Percentiles rank a stretch among this genome's conserved stretches.
These are phyloP conservation scores for Tuber indicum DNA, from an alignment of 495 filamentous ascomycete species.

Conservation along the genomic window DNA sequence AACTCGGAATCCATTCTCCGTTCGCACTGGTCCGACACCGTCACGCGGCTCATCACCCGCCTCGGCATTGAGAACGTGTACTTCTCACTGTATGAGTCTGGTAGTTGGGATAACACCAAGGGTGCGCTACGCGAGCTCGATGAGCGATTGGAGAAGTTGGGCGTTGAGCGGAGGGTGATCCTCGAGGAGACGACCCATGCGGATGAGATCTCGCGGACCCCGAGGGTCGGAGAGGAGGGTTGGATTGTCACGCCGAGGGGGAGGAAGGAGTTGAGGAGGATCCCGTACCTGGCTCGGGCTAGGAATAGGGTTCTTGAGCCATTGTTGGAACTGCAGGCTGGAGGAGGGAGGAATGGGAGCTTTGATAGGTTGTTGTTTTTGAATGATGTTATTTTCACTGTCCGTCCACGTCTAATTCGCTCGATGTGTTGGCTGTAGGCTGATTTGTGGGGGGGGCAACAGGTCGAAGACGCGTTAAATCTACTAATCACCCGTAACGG, in stretches of 20 bases:
- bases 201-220: constrained; percentile 48
- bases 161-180: constrained; percentile 52
- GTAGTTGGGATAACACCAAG: constrained; percentile 66
- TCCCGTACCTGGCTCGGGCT: constrained; percentile 60
- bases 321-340: constrained; percentile 48
- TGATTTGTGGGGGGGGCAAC: constrained; percentile 16
- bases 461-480: constrained; percentile 59
- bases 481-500: constrained; percentile 68
- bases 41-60: constrained; percentile 52
- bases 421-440: background rate
- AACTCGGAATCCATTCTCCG: constrained; percentile 61
- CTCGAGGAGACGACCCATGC: constrained; percentile 53
- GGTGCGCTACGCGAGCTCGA: constrained; percentile 58
- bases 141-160: constrained; percentile 48
- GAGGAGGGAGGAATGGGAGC: constrained; percentile 22
- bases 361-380: constrained; percentile 69
- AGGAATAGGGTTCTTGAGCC: constrained; percentile 55
- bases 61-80: constrained; percentile 63
- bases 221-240: constrained; percentile 44
- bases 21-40: constrained; percentile 55
- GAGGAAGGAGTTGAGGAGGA: constrained; percentile 53
- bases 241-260: constrained; percentile 55
- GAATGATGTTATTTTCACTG: constrained; percentile 69
- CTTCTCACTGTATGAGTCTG: constrained; percentile 63
- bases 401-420: constrained; percentile 41